Conservation (phyloP, 768 basidiomycete species). For the Macrolepiota fuliginosa region DNA sequence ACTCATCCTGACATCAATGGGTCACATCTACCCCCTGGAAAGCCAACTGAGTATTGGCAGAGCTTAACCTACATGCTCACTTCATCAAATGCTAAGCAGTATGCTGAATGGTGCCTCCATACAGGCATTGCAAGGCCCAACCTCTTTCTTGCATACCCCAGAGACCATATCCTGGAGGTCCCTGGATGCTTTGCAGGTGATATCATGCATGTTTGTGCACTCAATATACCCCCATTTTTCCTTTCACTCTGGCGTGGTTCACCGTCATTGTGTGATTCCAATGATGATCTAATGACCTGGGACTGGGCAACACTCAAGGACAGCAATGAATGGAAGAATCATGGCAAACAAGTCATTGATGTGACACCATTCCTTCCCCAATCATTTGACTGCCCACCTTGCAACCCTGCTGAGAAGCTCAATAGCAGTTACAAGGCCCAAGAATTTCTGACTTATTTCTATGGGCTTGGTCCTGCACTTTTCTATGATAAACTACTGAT, state of each 20-base stretch:
- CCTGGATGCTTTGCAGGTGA: slow-evolving; percentile 15
- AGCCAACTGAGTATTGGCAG: too few species aligned
- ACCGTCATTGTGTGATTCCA: neutral
- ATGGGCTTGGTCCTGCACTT: slow-evolving; percentile 3
- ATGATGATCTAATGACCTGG: slow-evolving; percentile 9
- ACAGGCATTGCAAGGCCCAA: too few species aligned
- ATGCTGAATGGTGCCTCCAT: too few species aligned
- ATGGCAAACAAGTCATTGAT: slow-evolving; percentile 11
- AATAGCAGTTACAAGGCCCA: slow-evolving; percentile 6
- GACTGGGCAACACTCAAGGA: slow-evolving; percentile 13
- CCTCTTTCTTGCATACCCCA: too few species aligned
- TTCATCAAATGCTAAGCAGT: too few species aligned
- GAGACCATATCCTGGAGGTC: neutral
- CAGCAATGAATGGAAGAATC: slow-evolving; percentile 9
- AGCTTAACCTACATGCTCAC: too few species aligned
- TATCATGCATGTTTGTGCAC: slow-evolving; percentile 9
- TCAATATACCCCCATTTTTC: slow-evolving; percentile 7
- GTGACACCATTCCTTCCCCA: slow-evolving; percentile 8
- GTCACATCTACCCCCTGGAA: too few species aligned
- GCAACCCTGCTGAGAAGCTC: slow-evolving; percentile 12
- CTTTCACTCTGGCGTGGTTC: slow-evolving; percentile 14
- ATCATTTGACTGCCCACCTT: slow-evolving; percentile 4
- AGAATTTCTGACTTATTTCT: slow-evolving; percentile 5
- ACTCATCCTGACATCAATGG: too few species aligned
- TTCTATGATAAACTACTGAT: neutral